Base-by-base conservation (phyloP, 345 rosid species). In the Citrus australasica region DNA sequence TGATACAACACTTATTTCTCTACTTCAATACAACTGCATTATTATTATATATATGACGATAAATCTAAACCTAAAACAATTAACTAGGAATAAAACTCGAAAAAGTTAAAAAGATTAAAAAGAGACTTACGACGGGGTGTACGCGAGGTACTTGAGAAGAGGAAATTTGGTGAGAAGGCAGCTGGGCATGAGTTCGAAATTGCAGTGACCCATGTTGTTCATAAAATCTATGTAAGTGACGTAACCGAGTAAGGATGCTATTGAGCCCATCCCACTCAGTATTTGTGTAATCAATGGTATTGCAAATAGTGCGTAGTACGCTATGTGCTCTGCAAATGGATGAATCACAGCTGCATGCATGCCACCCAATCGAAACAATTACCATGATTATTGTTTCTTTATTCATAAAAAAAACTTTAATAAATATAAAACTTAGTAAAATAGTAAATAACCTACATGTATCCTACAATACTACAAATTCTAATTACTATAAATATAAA, bases 141-240 rank as follows among this genome's bases (percentile, higher is more conserved):
- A 86, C 73, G 86, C 67, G 55, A 88, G 68, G 75, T 79, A 84
- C 76, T 88, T 88, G 75, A 88, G 86, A 16, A 83, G 88, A 4
- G 90, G 91, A 25, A 86, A 83, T 17, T 83, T 33, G 37, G 82
- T 33, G 80, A 88, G 86, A 51, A 85, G 24, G 61, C 75, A 79
- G 5, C 67, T 73, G 6, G 90, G 86, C 17, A 88, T 66, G 61
- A 86, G 53, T 80, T 88, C 91, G 61, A 88, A 88, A 78, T 88
- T 88, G 82, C 91, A 88, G 71, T 88, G 91, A 2, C 91, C 91
- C 89, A 88, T 69, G 42, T 88, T 86, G 83, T 86, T 88, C 89
- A 88, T 87, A 40, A 82, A 77, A 67, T 90, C 91, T 14, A 91
- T 66, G 83, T 72, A 91, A 24, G 83, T 72, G 35, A 89, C 4